Evolutionary conservation across 371 early-diverging fungal species (phyloP).

Genomic region (Smittium mucronatum): DNA sequence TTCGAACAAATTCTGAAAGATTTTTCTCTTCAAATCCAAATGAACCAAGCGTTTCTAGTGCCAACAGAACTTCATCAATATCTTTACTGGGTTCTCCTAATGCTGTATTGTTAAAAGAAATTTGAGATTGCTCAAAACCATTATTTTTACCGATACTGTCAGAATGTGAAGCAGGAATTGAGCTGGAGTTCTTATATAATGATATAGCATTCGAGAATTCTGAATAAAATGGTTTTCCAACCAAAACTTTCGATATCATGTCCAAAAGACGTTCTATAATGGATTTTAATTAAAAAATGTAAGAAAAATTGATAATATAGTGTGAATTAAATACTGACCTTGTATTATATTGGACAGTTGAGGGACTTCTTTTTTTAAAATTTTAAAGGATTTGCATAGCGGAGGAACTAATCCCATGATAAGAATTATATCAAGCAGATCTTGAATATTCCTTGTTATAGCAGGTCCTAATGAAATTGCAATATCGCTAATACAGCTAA

Average conservation of each 20-base stretch:
- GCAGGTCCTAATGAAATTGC: conserved; percentile 83
- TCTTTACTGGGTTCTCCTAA: conserved; percentile 31
- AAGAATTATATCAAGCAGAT: conserved; percentile 84
- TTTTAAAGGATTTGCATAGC: conserved; percentile 64
- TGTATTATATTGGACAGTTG: conserved; percentile 76
- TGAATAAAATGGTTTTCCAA: conserved; percentile 64
- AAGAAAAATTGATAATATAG: background rate
- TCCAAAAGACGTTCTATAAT: conserved; percentile 72
- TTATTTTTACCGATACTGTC: background rate
- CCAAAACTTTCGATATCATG: conserved; percentile 73
- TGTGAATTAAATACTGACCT: conserved; percentile 12
- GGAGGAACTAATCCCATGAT: conserved; percentile 70
- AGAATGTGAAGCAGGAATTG: background rate
- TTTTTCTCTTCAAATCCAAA: conserved; percentile 79
- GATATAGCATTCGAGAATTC: background rate
- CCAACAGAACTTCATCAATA: conserved; percentile 63
- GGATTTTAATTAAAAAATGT: too few relatives aligned
- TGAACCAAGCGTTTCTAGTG: conserved; percentile 69
- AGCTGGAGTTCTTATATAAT: conserved; percentile 1
- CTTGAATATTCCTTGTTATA: conserved; percentile 72
- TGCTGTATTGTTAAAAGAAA: conserved; percentile 14
- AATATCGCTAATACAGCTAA: conserved; percentile 76
- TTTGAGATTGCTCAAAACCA: background rate
- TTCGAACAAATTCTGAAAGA: conserved; percentile 81
- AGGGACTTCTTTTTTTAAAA: conserved; percentile 68